Base-by-base conservation (phyloP, 768 basidiomycete species). In the Termitomyces sp. region DNA sequence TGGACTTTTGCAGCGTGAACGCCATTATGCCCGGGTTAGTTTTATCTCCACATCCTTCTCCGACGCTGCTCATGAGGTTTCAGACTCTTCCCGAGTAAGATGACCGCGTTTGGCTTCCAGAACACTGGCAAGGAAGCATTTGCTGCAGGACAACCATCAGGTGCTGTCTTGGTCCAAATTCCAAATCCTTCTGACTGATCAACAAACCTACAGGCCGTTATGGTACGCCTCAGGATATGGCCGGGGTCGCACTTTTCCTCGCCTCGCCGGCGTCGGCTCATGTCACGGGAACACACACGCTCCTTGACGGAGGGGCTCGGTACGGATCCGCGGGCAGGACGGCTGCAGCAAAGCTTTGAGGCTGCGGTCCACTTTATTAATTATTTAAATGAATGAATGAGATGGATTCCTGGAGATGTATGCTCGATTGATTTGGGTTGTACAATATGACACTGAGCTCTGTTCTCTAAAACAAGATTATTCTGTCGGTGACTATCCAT, bases 11-110 rank as follows among this genome's bases (percentile, higher is more conserved):
- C 61, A 91, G 88, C 55, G 90, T 92, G 5, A 94, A 94, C 63
- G 90, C 91, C 2, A 90, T 93, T 53, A 80, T 86, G 43, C 91
- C 91, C 0, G 91, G 91, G 89, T 90, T 68, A 50, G 42, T 20
- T 44, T 36, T 10, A 9, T 28, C 35, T 24, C 9, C 49, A 24
- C 22, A 5, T 13, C 42, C 54, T 30, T 28, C 26, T 53, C 43
- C 30, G 10, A 22, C 51, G 24, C 32, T 51, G 20, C 32, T 35
- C 10, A 49, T 36, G 14, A 30, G 13, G 22, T 63, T 50, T n/a
- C 53, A 87, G 87, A 1, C 72, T 91, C 13, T 94, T 90, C 73
- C 89, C 88, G 0, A 88, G 87, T 47, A 91, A 87, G 73, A 92
- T 94, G 90, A 92, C 91, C 1, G 83, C 87, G 0, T 90, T 75